A percentile compares a stretch with the other conserved stretches of the same genome.
Conservation (phyloP, 768 basidiomycete species). For the Boletus subcaerulescens region DNA sequence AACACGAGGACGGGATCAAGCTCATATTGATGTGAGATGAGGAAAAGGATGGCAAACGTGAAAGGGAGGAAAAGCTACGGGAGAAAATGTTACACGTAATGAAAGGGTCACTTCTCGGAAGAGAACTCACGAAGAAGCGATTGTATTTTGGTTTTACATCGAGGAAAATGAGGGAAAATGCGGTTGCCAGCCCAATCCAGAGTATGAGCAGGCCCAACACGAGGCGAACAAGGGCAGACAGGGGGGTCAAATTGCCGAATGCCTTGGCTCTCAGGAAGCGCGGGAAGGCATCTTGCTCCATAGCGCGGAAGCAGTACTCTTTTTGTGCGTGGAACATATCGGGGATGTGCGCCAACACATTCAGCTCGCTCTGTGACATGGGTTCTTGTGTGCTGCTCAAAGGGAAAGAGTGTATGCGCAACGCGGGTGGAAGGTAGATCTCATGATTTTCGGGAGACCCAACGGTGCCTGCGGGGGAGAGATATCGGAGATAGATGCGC, state of each 20-base stretch:
- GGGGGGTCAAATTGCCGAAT: slow-evolving; percentile 95
- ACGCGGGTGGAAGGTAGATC: slow-evolving; percentile 92
- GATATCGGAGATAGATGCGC: slow-evolving; percentile 93
- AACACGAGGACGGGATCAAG: slow-evolving; percentile 95
- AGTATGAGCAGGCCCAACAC: slow-evolving; percentile 80
- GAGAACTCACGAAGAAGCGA: slow-evolving; percentile 84
- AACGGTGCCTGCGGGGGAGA: slow-evolving; percentile 74
- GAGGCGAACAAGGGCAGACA: slow-evolving; percentile 84
- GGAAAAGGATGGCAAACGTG: slow-evolving; percentile 81
- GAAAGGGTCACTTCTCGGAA: not conserved
- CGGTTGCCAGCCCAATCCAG: slow-evolving; percentile 93
- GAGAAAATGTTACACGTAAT: slow-evolving; percentile 2
- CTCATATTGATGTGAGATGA: slow-evolving; percentile 95
- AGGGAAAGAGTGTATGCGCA: slow-evolving; percentile 91
- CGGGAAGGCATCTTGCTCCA: slow-evolving; percentile 94
- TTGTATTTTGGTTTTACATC: slow-evolving; percentile 91
- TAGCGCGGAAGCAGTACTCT: slow-evolving; percentile 93
- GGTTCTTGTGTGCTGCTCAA: slow-evolving; percentile 74
- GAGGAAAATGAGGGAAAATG: slow-evolving; percentile 89
- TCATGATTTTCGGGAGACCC: slow-evolving; percentile 91
- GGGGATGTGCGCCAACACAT: slow-evolving; percentile 83
- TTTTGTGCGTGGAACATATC: slow-evolving; percentile 98
- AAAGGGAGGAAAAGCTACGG: slow-evolving; percentile 91
- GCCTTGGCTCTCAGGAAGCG: slow-evolving; percentile 95
- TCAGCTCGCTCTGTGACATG: slow-evolving; percentile 60